Conservation (phyloP, 1,139 yeast genomes). For the Hemisphaericaspora xylofermentans region DNA sequence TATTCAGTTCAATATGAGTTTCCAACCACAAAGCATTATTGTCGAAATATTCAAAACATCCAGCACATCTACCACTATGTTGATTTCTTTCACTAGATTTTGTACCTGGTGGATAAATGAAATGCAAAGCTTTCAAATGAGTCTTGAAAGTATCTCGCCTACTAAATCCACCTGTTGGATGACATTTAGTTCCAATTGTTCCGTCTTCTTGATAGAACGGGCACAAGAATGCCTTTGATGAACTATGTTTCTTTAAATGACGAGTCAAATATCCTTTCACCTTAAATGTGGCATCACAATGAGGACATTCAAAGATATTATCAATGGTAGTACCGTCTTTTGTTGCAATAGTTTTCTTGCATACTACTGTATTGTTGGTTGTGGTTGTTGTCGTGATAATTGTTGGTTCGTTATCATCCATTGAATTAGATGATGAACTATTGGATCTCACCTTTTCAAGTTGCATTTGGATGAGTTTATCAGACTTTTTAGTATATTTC, state of each 20-base stretch:
- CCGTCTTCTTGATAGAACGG: constrained; percentile 47
- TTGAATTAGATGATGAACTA: background rate
- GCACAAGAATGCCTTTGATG: constrained; percentile 52
- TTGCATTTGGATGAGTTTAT: constrained; percentile 2
- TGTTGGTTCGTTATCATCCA: constrained; percentile 4
- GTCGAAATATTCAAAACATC: constrained; percentile 51
- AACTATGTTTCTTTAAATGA: constrained; percentile 53
- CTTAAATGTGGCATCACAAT: constrained; percentile 49
- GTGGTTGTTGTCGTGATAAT: constrained; percentile 13
- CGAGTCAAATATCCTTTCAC: constrained; percentile 59
- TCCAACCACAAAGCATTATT: constrained; percentile 52
- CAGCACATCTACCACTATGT: constrained; percentile 55
- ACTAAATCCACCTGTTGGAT: constrained; percentile 59
- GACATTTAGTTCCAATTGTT: constrained; percentile 48
- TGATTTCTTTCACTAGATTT: constrained; percentile 44
- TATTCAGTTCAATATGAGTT: constrained; percentile 46
- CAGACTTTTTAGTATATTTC: constrained; percentile 5
- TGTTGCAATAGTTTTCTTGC: constrained; percentile 13
- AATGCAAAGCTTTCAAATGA: constrained; percentile 57
- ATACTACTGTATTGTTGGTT: constrained; percentile 15
- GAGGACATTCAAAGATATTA: constrained; percentile 29
- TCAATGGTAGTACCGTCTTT: constrained; percentile 12
- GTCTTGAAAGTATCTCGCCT: constrained; percentile 59
- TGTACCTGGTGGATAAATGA: constrained; percentile 60
- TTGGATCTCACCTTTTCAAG: constrained; percentile 3